Evolutionary conservation across 2,329 filamentous ascomycete species (phyloP), one percentile per base, ranked within the genome.

Genomic region (Pseudogymnoascus sp.): DNA sequence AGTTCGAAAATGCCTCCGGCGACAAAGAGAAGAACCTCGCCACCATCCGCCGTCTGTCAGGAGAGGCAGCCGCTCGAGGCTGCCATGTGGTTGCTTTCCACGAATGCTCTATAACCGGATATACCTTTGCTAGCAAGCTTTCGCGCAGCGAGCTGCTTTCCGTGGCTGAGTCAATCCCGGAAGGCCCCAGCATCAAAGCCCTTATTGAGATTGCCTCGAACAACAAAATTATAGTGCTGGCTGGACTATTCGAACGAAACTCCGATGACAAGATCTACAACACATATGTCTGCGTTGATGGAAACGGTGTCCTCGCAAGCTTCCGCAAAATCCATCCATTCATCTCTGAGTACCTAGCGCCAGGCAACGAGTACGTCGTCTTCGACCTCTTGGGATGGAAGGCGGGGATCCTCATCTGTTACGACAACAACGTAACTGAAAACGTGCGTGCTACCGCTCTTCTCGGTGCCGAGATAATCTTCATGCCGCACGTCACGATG

Each of bases 401-500:
- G 37, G 37, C 43, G 4, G 62, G 65, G 3, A 67, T 67, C 5
- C 54, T 67, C 13, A 67, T 66, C 65, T 67, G 65, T 10, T 67
- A 67, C 36, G 65, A 67, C 25, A 67, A 67, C 21, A 67, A 67
- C 19, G 39, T 67, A 7, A 48, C 64, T 36, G 65, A 67, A 34
- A 67, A 67, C 16, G 65, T 67, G 14, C 62, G 65, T 4, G 64
- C 65, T 21, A 67, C 65, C 4, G 64, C 65, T n/a, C 64, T 67
- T 14, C 41, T 66, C 10, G 65, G 65, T 14, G 65, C 65, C n/a
- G 57, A 67, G 41, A 64, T 67, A 14, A 67, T 67, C 21, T 67
- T 67, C 65, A 67, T 67, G 65, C 65, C 65, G 8, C 65, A 66
- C 23, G 65, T 67, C 11, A 67, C 65, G 13, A 67, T 67, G 65